Evolutionary conservation across 2,329 filamentous ascomycete species (phyloP), one percentile per base, ranked within the genome.

Genomic region (Trichoderma koningiopsis): DNA sequence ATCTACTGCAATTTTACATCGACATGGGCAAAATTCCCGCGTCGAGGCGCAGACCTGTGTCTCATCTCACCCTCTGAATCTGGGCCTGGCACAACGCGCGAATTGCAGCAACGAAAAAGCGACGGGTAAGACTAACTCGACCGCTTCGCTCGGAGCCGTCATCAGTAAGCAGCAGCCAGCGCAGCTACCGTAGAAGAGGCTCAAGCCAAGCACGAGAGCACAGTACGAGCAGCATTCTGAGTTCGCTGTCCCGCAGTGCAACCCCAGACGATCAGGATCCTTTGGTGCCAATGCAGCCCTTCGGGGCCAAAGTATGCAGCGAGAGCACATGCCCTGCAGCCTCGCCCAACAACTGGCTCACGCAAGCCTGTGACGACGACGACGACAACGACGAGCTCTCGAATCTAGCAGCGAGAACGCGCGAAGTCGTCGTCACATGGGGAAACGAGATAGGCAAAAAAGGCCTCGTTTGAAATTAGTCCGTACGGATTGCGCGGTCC

Each of bases 321-420:
- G 35, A 59, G 56, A 29, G 53, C 64, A 68, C 65, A 68, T 55
- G 57, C 31, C 33, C 43, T 61, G 40, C 47, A 61, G 65, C 65
- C 65, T 68, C 49, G 24, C 40, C n/a, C 35, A 55, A 33, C 33
- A 19, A 68, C 37, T 53, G 43, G 47, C 11, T 37, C 8, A 61
- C 65, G 65, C 65, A 68, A 68, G 47, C 65, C 27, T 43, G 47
- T 68, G 65, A 68, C 57, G 65, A 68, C 65, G 65, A 68, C 65
- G 31, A 43, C 65, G 16, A 40, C 37, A 7, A 40, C 37, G 16
- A 35, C 24, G n/a, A 65, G 35, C 53, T 37, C 35, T 22, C 55
- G 40, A n/a, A 24, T 31, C 55, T 7, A 55, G 37, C 29, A 40
- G 29, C 55, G 22, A 16, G 24, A 33, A 19, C 11, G 35, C 47